Evolutionary conservation across 768 basidiomycete genomes (phyloP).

Genomic region (Pulveroboletus ravenelii): DNA sequence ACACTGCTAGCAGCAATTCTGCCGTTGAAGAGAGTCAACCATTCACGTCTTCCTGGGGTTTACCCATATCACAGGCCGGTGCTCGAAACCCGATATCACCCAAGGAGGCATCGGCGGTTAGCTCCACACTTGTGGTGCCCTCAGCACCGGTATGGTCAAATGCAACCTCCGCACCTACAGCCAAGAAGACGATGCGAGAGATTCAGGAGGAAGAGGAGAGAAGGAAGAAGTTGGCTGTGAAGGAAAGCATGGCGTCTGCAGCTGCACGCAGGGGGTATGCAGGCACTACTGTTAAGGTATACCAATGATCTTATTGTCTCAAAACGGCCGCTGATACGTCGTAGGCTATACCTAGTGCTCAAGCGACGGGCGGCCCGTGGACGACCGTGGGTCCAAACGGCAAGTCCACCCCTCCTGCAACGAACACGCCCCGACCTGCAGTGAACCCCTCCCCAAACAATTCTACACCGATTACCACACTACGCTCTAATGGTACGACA

Average conservation of each 20-base stretch:
- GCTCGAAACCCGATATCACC: slow-evolving; percentile 36
- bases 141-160: slow-evolving; percentile 69
- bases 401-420: slow-evolving; percentile 39
- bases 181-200: slow-evolving; percentile 96
- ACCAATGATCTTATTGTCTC: slow-evolving; percentile 5
- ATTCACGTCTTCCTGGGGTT: slow-evolving; percentile 77
- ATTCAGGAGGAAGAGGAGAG: slow-evolving; percentile 97
- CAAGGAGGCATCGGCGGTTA: slow-evolving; percentile 38
- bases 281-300: slow-evolving; percentile 72
- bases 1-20: slow-evolving; percentile 29
- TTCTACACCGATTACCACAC: slow-evolving; percentile 28
- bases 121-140: slow-evolving; percentile 28
- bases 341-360: slow-evolving; percentile 30
- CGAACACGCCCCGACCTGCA: slow-evolving; percentile 33
- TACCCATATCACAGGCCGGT: slow-evolving; percentile 79
- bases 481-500: slow-evolving; percentile 37
- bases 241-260: slow-evolving; percentile 54
- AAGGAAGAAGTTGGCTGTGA: slow-evolving; percentile 62
- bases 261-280: slow-evolving; percentile 71
- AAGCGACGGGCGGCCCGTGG: slow-evolving; percentile 61
- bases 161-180: slow-evolving; percentile 44
- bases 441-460: slow-evolving; percentile 27
- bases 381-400: slow-evolving; percentile 81
- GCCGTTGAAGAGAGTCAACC: slow-evolving; percentile 53
- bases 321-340: slow-evolving; percentile 2